A percentile compares a stretch with the other conserved stretches of the same genome.
phyloP scores from a whole-genome alignment of 345 rosid species.

The Turnera subulata region DNA sequence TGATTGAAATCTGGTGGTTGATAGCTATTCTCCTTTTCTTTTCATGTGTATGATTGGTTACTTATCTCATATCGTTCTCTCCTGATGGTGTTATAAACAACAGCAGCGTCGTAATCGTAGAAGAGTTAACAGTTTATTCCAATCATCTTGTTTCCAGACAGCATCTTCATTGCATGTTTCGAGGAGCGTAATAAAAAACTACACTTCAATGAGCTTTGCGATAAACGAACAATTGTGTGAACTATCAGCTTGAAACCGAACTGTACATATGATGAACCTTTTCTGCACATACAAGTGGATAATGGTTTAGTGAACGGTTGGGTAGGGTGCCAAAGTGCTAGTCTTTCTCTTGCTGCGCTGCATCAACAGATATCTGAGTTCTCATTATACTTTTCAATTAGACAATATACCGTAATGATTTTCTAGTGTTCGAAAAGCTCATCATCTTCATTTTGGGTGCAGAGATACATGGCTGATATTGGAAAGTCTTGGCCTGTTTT shows the following conservation, averaged over 20 bases:
- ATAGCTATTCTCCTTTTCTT: neutral
- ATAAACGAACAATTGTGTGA: no score
- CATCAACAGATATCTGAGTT: no score
- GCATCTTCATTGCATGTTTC: no score
- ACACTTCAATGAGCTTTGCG: no score
- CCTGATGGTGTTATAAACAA: no score
- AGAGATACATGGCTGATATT: conserved; percentile 94
- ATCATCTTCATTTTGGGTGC: conserved; percentile 25
- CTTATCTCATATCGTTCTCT: neutral
- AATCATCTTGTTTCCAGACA: no score
- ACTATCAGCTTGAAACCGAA: conserved; percentile 1
- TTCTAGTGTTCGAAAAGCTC: conserved; percentile 1
- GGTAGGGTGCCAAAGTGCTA: neutral
- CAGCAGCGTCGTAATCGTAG: no score
- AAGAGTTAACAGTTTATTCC: no score
- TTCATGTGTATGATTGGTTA: no score
- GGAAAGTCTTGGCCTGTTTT: conserved; percentile 95
- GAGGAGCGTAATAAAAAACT: neutral
- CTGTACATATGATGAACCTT: neutral
- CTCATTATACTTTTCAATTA: no score
- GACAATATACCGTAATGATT: neutral
- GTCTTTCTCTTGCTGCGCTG: no score
- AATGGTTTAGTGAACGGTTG: neutral
- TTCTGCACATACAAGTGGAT: neutral
- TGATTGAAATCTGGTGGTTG: no score